Base-by-base conservation (phyloP, 345 rosid genomes). In the Moricandia moricandioides region DNA sequence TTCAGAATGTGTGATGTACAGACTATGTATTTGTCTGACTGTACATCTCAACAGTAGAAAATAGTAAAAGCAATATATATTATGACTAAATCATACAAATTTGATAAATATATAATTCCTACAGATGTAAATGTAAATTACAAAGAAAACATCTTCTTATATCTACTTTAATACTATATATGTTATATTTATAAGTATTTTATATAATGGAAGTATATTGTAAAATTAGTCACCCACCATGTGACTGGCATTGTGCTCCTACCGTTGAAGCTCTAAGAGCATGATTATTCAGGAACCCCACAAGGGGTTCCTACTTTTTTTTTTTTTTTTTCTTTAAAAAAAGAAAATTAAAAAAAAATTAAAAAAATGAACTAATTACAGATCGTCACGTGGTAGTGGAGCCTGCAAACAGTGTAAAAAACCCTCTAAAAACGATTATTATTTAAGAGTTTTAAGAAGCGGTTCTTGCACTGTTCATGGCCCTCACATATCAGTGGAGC, bases 1-100 rank as follows among this genome's bases (percentile, higher is more conserved):
- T 68, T 49, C 18, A 17, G 37, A 47, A 61, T 52, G 56, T 62
- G 58, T 75, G 69, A 33, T 51, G 26, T 13, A 26, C 26, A 61
- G 21, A 33, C 27, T 56, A 9, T 57, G 49, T 9, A 58, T 58
- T n/a, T 65, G 21, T 39, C 62, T 43, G 18, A 18, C 4, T 21
- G 18, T 45, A 55, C 30, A 30, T 58, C 35, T 43, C 66, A 4
- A 31, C 51, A 52, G 31, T 67, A 52, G 8, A 52, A 31, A 52
- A 63, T 24, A 34, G 29, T 51, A 21, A 24, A 62, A 49, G 52
- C 17, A 47, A 8, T 2, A 62, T 8, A 34, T 10, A 62, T 10
- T 30, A 45, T 13, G 67, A 30, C 7, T 43, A 59, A 59, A 1
- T 10, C 11, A 18, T n/a, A n/a, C 6, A 58, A 17, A 6, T 24